Percentiles rank a stretch among this genome's conserved stretches.
Evolutionary conservation across 1,284 basidiomycete genomes (phyloP).

Genomic region (Cerrena zonata): DNA sequence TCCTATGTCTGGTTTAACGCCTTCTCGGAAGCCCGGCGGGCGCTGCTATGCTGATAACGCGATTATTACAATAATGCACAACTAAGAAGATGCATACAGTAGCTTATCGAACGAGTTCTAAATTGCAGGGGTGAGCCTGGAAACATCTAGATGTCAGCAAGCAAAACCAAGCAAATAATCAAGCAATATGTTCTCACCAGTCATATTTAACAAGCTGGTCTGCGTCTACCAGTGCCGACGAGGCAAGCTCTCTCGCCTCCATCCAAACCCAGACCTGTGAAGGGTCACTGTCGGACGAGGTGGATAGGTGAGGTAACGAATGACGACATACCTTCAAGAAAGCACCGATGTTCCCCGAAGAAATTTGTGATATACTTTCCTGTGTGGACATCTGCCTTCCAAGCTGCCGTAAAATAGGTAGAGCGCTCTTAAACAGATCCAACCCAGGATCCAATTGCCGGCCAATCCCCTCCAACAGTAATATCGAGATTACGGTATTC

Average conservation of each 20-base stretch:
- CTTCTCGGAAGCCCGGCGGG: no score
- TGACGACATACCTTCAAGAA: conserved; percentile 68
- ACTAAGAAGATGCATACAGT: background rate
- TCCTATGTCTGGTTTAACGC: no score
- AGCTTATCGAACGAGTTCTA: conserved; percentile 1
- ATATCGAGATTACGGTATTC: conserved; percentile 92
- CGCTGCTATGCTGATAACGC: no score
- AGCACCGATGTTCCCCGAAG: conserved; percentile 68
- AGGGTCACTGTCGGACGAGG: background rate
- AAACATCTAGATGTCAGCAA: background rate
- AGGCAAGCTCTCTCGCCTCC: conserved; percentile 83
- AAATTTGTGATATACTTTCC: conserved; percentile 61
- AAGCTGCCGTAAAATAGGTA: conserved; percentile 85
- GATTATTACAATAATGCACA: background rate
- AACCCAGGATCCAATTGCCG: conserved; percentile 86
- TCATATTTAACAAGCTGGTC: conserved; percentile 78
- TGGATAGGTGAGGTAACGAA: background rate
- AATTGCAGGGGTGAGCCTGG: conserved; percentile 5
- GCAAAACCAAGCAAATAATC: no score
- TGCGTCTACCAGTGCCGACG: conserved; percentile 66
- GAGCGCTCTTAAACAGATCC: conserved; percentile 88
- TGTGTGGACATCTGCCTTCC: conserved; percentile 82
- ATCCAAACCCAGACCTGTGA: conserved; percentile 82
- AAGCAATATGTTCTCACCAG: conserved; percentile 44
- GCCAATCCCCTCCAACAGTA: conserved; percentile 94